phyloP scores from a whole-genome alignment of 345 rosid species.

The Mercurialis annua region DNA sequence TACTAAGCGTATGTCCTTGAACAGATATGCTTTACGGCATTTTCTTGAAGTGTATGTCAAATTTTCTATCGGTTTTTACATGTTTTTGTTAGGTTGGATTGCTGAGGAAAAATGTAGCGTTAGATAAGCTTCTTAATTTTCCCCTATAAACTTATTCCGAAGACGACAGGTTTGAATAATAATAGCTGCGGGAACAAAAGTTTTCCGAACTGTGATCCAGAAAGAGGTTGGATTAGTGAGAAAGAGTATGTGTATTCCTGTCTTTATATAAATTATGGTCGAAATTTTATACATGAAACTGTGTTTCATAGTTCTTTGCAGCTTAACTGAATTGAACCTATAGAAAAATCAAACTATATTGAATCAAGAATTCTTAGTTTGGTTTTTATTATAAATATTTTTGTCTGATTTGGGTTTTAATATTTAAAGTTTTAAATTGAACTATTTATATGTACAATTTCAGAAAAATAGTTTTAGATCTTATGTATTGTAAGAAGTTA shows the following conservation, averaged over 20 bases:
- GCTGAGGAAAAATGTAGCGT: constrained; percentile 18
- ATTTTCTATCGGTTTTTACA: neutral
- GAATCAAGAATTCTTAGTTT: too few species aligned
- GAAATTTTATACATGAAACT: neutral
- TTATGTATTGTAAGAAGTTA: too few species aligned
- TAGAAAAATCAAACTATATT: too few species aligned
- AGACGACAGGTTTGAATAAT: constrained; percentile 19
- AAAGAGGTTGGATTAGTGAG: neutral
- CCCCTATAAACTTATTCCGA: neutral
- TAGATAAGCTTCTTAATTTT: constrained; percentile 4
- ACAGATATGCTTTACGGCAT: neutral
- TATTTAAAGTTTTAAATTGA: too few species aligned
- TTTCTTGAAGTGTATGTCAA: neutral
- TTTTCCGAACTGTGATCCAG: neutral
- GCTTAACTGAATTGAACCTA: too few species aligned
- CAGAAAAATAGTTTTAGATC: too few species aligned
- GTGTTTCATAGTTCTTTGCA: neutral
- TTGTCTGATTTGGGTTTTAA: too few species aligned
- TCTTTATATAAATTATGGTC: neutral
- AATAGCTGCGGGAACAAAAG: constrained; percentile 10
- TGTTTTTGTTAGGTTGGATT: neutral
- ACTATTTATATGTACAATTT: too few species aligned
- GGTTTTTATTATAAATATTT: too few species aligned
- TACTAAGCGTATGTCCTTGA: constrained; percentile 41
- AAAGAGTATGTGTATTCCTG: neutral